Evolutionary conservation across 2,329 filamentous ascomycete genomes (phyloP).

Genomic region (Apiospora pterosperma): DNA sequence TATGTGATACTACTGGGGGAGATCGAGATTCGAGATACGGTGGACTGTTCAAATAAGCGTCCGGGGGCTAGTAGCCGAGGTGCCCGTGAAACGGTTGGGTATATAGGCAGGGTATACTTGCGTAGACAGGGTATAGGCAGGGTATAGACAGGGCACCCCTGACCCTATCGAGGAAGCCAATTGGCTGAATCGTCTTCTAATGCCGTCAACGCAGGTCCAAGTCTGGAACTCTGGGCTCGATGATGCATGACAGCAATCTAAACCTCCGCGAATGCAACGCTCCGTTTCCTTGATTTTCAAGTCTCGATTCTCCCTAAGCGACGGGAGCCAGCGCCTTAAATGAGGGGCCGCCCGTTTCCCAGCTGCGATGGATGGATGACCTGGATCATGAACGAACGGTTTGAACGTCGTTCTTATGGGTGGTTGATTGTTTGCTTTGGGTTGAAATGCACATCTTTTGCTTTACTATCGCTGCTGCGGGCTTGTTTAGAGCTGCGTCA

Average conservation of each 20-base stretch:
- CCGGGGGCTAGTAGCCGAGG: not conserved
- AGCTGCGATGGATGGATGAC: not conserved
- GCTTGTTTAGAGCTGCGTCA: not conserved
- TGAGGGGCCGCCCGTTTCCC: not conserved
- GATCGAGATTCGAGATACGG: not conserved
- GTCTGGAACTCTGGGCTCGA: not conserved
- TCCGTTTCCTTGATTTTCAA: conserved; percentile 1
- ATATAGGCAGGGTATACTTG: not conserved
- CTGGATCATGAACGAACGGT: not conserved
- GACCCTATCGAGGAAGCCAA: not conserved
- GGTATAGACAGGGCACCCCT: not conserved
- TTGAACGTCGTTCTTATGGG: not conserved
- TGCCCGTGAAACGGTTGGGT: not conserved
- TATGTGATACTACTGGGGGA: not conserved
- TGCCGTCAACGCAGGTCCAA: not conserved
- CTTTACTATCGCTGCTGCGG: not conserved
- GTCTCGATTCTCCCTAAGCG: not conserved
- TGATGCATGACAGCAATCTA: not conserved
- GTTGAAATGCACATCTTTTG: conserved; percentile 5
- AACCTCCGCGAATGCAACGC: not conserved
- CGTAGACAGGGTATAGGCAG: too few relatives aligned
- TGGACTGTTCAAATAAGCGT: not conserved
- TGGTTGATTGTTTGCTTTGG: not conserved
- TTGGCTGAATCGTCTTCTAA: not conserved
- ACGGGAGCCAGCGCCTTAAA: not conserved